Evolutionary conservation across 176 grass and related monocot genomes (phyloP).

Genomic region (Leersia perrieri): DNA sequence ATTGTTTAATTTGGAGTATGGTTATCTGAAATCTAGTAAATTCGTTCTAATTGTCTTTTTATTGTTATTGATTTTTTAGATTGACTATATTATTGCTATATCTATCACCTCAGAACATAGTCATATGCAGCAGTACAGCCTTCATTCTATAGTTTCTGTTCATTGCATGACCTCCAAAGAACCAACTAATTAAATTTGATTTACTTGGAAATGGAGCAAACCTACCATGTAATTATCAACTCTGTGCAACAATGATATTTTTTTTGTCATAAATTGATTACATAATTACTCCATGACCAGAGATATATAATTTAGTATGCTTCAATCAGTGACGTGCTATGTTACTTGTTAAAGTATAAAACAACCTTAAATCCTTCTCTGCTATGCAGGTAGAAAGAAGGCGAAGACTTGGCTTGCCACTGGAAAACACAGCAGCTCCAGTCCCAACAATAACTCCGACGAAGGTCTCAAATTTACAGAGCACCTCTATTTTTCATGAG

Average conservation of each 20-base stretch:
- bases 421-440: constrained; percentile 42
- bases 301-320: neutral
- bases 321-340: neutral
- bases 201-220: constrained; percentile 3
- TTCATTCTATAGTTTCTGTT: neutral
- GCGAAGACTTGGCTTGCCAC: constrained; percentile 51
- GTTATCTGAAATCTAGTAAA: neutral
- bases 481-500: neutral
- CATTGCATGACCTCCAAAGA: neutral
- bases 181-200: neutral
- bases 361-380: constrained; percentile 2
- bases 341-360: neutral
- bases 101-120: neutral
- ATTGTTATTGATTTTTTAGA: neutral
- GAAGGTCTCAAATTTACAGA: constrained; percentile 39
- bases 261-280: neutral
- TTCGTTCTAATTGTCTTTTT: neutral
- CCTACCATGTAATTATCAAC: neutral
- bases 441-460: constrained; percentile 11
- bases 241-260: neutral
- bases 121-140: neutral
- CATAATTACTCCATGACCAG: neutral
- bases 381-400: constrained; percentile 70
- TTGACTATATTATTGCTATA: neutral
- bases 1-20: neutral